A percentile compares a stretch with the other conserved stretches of the same genome.
phyloP scores from a whole-genome alignment of 2,329 filamentous ascomycete genomes.

The Magnaporthiopsis rhizophila region DNA sequence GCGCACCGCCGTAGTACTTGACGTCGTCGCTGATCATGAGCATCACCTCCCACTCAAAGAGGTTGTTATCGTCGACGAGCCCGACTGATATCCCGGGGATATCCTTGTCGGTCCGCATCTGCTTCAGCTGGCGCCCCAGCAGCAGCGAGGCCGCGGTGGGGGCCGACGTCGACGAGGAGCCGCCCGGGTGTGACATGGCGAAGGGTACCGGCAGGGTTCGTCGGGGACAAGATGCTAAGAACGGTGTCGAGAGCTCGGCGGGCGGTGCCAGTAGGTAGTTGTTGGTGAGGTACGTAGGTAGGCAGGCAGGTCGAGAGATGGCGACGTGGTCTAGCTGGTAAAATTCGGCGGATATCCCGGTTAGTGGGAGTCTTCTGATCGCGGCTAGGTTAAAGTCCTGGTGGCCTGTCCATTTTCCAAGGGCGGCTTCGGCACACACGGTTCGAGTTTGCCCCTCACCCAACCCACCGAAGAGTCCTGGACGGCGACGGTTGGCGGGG shows the following conservation, averaged over 20 bases:
- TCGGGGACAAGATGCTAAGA: no score
- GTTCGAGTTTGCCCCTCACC: neutral
- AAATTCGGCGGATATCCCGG: neutral
- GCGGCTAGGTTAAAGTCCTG: neutral
- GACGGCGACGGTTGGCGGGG: neutral
- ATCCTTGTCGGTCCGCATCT: slow-evolving; percentile 87
- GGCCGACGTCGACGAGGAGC: slow-evolving; percentile 11
- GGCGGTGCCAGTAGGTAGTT: no score
- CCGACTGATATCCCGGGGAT: slow-evolving; percentile 93
- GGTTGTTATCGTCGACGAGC: slow-evolving; percentile 72
- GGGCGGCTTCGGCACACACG: neutral
- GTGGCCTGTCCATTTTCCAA: neutral
- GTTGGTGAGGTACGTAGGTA: no score
- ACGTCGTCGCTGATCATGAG: slow-evolving; percentile 95
- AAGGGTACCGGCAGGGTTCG: no score
- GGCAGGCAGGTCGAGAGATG: neutral
- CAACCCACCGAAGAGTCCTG: no score
- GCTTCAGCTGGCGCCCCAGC: slow-evolving; percentile 78
- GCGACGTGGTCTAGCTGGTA: no score
- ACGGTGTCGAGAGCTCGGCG: neutral
- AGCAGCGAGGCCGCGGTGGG: slow-evolving; percentile 57
- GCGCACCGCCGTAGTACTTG: slow-evolving; percentile 82
- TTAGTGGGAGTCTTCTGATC: no score
- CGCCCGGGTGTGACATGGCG: slow-evolving; percentile 8
- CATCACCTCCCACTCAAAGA: slow-evolving; percentile 99